Percentiles rank a stretch among this genome's conserved stretches.
phyloP scores from a whole-genome alignment of 2,329 filamentous ascomycete species.

The Alternaria consortialis region DNA sequence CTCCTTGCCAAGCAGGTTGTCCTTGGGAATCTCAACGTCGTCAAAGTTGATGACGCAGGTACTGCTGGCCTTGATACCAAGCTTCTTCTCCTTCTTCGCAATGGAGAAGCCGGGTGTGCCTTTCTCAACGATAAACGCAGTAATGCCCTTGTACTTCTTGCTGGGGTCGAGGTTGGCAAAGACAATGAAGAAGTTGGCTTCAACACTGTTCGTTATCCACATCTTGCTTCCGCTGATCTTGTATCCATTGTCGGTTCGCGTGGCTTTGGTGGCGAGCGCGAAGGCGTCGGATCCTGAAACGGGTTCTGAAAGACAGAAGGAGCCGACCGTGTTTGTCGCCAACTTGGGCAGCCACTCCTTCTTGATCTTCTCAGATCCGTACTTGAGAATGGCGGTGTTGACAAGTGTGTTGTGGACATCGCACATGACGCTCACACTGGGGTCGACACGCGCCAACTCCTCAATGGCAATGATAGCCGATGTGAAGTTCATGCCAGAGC shows the following conservation, averaged over 20 bases:
- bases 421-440: slow-evolving; percentile 91
- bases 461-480: slow-evolving; percentile 95
- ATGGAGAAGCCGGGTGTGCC: slow-evolving; percentile 87
- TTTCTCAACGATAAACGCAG: slow-evolving; percentile 95
- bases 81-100: slow-evolving; percentile 99
- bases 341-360: slow-evolving; percentile 89
- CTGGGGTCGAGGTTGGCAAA: slow-evolving; percentile 94
- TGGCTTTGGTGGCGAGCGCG: slow-evolving; percentile 89
- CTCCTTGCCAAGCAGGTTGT: slow-evolving; percentile 85
- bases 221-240: slow-evolving; percentile 93
- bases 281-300: slow-evolving; percentile 96
- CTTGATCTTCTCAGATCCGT: slow-evolving; percentile 78
- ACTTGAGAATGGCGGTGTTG: slow-evolving; percentile 91
- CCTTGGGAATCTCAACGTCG: slow-evolving; percentile 88
- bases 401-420: slow-evolving; percentile 99
- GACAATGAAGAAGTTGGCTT: slow-evolving; percentile 94
- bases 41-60: slow-evolving; percentile 98
- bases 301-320: slow-evolving; percentile 92
- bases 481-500: slow-evolving; percentile 99
- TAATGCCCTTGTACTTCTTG: slow-evolving; percentile 97
- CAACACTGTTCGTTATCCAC: slow-evolving; percentile 99
- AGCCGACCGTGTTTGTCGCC: slow-evolving; percentile 86
- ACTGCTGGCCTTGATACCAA: slow-evolving; percentile 93
- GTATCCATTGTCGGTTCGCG: slow-evolving; percentile 83
- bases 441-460: slow-evolving; percentile 92